Evolutionary conservation across 148 eudicot genomes (phyloP).

Genomic region (Fagopyrum esculentum): DNA sequence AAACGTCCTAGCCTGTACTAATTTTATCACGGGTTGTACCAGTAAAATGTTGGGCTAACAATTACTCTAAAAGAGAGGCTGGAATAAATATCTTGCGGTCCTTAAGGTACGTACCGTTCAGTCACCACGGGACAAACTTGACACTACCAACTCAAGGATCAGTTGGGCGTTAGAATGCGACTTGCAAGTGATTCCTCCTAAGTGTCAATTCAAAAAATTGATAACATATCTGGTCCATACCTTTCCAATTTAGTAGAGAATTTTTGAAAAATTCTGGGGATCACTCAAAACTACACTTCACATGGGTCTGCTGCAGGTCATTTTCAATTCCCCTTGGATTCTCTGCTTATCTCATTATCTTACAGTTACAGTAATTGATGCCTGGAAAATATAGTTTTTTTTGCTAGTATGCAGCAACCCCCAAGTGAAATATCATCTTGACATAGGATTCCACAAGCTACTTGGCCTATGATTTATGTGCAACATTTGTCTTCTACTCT

Average conservation of each 20-base stretch:
- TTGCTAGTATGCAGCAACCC: neutral
- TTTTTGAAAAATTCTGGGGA: neutral
- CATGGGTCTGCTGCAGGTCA: constrained; percentile 3
- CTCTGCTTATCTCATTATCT: neutral
- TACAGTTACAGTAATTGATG: neutral
- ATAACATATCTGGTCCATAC: neutral
- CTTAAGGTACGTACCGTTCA: neutral
- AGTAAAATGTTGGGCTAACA: neutral
- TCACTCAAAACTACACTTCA: neutral
- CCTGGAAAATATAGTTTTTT: neutral
- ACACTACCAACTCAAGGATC: neutral
- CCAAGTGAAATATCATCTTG: neutral
- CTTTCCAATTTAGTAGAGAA: neutral
- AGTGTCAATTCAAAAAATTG: neutral
- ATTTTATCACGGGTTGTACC: neutral
- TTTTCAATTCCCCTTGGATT: constrained; percentile 8
- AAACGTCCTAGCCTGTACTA: neutral
- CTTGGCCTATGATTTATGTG: neutral
- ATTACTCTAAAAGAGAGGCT: neutral
- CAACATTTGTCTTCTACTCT: neutral
- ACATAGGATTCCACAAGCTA: neutral
- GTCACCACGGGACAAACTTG: neutral
- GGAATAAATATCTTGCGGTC: too few relatives aligned
- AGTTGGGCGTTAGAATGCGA: neutral
- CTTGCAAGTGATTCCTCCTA: neutral